Conservation (phyloP, 2,329 filamentous ascomycete species). For the Tolypocladium capitatum region DNA sequence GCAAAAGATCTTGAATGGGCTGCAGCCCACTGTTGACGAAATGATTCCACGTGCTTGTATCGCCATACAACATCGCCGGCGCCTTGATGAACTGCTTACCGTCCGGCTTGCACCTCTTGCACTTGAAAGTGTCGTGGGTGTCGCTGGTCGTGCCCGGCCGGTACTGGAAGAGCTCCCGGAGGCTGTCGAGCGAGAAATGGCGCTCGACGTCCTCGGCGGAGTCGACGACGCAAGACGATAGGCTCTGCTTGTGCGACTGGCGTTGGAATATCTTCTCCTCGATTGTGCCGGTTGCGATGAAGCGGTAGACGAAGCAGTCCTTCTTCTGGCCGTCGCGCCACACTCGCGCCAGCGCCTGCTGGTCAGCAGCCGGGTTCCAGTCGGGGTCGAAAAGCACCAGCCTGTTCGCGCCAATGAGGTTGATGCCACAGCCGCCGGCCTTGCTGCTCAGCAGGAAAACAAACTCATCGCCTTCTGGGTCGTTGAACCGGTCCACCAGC, state of each 20-base stretch:
- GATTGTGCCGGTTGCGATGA: constrained; percentile 94
- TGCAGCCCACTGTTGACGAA: constrained; percentile 71
- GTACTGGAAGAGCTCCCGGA: constrained; percentile 92
- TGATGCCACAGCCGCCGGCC: constrained; percentile 90
- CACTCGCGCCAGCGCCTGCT: constrained; percentile 90
- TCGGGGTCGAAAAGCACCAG: constrained; percentile 93
- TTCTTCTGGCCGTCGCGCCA: constrained; percentile 99
- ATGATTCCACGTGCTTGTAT: constrained; percentile 99
- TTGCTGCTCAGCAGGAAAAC: constrained; percentile 95
- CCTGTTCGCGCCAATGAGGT: constrained; percentile 86
- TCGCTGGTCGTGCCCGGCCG: constrained; percentile 74
- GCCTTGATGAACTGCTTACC: constrained; percentile 82
- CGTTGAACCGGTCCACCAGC: constrained; percentile 94
- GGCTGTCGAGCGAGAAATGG: constrained; percentile 83
- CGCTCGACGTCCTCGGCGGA: constrained; percentile 93
- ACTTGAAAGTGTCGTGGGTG: constrained; percentile 98
- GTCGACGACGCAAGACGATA: constrained; percentile 93
- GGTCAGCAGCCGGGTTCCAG: constrained; percentile 96
- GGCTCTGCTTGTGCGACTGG: constrained; percentile 92
- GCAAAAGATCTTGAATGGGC: constrained; percentile 77
- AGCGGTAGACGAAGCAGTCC: constrained; percentile 98
- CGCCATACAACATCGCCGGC: constrained; percentile 88
- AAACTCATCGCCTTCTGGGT: constrained; percentile 80
- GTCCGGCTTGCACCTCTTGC: constrained; percentile 82
- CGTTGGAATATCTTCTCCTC: constrained; percentile 99